Conservation (phyloP, 495 filamentous ascomycete genomes). For the Alectoria sarmentosa region DNA sequence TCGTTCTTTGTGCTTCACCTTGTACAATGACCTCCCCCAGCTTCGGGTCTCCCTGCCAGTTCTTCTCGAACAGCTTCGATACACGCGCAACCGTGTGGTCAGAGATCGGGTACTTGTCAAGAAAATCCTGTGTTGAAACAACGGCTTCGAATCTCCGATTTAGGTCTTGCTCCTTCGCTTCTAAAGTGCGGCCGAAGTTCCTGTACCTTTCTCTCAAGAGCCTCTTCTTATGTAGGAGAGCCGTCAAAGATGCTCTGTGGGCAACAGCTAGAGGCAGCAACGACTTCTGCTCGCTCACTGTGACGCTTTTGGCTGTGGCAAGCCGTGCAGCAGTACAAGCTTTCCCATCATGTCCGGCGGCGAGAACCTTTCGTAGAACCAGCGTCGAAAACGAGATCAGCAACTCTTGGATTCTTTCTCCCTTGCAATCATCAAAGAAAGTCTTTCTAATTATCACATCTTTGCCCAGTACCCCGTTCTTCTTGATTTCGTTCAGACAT, state of each 20-base stretch:
- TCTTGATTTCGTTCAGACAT: constrained; percentile 72
- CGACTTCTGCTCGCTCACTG: constrained; percentile 50
- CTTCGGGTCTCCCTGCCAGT: constrained; percentile 67
- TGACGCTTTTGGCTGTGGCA: constrained; percentile 54
- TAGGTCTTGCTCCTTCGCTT: constrained; percentile 41
- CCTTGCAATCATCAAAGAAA: constrained; percentile 88
- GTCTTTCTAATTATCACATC: constrained; percentile 76
- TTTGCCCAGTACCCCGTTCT: constrained; percentile 70
- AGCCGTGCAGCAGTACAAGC: constrained; percentile 49
- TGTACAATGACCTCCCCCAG: constrained; percentile 61
- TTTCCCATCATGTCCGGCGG: constrained; percentile 28
- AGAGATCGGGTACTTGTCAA: constrained; percentile 16
- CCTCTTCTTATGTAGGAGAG: constrained; percentile 42
- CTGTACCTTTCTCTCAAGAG: constrained; percentile 42
- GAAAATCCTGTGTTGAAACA: constrained; percentile 15
- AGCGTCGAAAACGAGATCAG: constrained; percentile 71
- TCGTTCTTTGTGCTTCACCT: constrained; percentile 51
- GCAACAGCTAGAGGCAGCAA: constrained; percentile 63
- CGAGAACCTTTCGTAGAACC: constrained; percentile 63
- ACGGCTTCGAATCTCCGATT: constrained; percentile 17
- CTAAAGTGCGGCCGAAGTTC: constrained; percentile 54
- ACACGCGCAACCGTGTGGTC: constrained; percentile 21
- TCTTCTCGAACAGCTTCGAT: constrained; percentile 49
- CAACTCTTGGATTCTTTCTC: constrained; percentile 73
- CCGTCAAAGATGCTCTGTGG: constrained; percentile 56